Evolutionary conservation across 1,284 basidiomycete species (phyloP).

Genomic region (Xanthoconium separans): DNA sequence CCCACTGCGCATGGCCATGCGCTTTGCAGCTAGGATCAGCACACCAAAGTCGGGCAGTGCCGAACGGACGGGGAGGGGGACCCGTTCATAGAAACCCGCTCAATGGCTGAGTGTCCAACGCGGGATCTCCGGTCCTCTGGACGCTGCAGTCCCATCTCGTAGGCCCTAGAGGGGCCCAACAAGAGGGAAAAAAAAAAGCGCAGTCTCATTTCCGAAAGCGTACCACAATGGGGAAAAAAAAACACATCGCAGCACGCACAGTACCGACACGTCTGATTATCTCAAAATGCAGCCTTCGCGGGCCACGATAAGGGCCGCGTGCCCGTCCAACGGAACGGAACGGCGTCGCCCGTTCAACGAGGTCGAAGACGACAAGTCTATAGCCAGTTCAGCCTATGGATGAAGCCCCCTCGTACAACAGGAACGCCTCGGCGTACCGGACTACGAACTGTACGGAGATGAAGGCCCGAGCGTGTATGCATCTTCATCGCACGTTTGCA

Average conservation of each 20-base stretch:
- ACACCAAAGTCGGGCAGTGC: background rate
- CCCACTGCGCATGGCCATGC: background rate
- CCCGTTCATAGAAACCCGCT: constrained; percentile 5
- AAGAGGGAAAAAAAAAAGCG: constrained; percentile 3
- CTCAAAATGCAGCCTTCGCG: constrained; percentile 11
- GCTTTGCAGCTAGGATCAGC: background rate
- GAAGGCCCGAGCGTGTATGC: constrained; percentile 20
- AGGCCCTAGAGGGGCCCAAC: too few species aligned
- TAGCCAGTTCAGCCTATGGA: constrained; percentile 26
- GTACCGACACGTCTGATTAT: constrained; percentile 14
- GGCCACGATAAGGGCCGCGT: constrained; percentile 4
- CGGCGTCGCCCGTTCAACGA: constrained; percentile 7
- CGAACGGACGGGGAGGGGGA: background rate
- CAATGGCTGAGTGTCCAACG: background rate
- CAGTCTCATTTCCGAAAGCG: constrained; percentile 23
- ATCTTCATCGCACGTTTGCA: constrained; percentile 29
- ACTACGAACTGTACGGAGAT: constrained; percentile 29
- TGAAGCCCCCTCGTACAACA: constrained; percentile 12
- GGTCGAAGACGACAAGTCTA: constrained; percentile 17
- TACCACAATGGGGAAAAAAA: background rate
- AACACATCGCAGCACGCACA: background rate
- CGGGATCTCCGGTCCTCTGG: constrained; percentile 10
- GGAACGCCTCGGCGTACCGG: constrained; percentile 33
- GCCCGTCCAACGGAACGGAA: constrained; percentile 14
- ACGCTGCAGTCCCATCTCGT: background rate